These are phyloP conservation scores for Kazachstania sp. DNA, from an alignment of 1,139 yeast genomes.

Conservation along the genomic window DNA sequence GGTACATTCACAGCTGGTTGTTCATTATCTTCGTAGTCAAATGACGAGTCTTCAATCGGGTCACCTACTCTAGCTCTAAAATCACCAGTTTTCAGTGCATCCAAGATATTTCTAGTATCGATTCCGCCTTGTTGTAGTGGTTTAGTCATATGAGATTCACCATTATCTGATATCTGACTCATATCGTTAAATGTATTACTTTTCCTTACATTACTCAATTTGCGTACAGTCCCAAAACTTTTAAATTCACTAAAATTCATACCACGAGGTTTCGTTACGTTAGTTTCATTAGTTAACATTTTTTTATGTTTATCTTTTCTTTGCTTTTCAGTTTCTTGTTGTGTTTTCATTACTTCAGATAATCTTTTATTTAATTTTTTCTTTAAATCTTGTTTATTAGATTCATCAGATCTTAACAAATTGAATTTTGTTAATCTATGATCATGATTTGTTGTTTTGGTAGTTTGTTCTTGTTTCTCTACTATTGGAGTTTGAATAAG, in stretches of 20 bases:
- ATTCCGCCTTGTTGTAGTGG: background rate
- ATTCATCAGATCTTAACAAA: slow-evolving; percentile 19
- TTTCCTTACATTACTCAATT: background rate
- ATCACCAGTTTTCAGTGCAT: slow-evolving; percentile 27
- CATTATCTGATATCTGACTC: background rate
- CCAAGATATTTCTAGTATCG: slow-evolving; percentile 14
- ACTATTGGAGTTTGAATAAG: background rate
- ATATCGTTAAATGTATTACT: slow-evolving; percentile 5
- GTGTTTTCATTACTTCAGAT: slow-evolving; percentile 29
- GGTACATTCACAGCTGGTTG: slow-evolving; percentile 2
- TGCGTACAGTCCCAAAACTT: slow-evolving; percentile 5
- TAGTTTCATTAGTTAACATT: slow-evolving; percentile 24
- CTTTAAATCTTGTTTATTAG: slow-evolving; percentile 24
- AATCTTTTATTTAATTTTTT: slow-evolving; percentile 26
- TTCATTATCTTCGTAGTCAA: background rate
- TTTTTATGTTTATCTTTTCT: slow-evolving; percentile 21
- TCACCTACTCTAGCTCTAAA: slow-evolving; percentile 25
- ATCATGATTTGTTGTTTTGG: slow-evolving; percentile 3
- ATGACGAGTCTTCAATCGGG: background rate
- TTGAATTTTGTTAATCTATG: slow-evolving; percentile 23
- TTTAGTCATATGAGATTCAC: background rate
- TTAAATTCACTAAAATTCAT: slow-evolving; percentile 12
- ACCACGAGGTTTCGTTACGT: slow-evolving; percentile 18
- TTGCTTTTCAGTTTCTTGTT: slow-evolving; percentile 25
- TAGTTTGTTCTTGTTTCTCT: background rate